Evolutionary conservation across 176 grass and related monocot genomes (phyloP), one percentile per base, ranked within the genome.

Genomic region (Phragmites australis): DNA sequence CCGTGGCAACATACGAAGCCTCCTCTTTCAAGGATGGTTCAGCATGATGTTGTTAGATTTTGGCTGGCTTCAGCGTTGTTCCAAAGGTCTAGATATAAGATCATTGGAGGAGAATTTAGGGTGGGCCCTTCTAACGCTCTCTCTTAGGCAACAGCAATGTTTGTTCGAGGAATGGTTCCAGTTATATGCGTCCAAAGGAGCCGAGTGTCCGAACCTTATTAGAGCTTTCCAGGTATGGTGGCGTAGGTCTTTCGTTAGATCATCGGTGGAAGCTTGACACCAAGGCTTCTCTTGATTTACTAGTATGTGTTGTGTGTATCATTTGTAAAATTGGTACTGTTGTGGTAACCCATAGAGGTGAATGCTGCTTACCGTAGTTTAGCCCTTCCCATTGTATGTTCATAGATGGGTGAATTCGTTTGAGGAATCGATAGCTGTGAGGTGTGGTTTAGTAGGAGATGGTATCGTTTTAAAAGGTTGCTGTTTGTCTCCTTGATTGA

Each of bases 151-250:
- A 48, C 93, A 97, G 81, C 93, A 97, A 17, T 76, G 76, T 65
- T 70, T 93, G 11, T 97, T 97, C 10, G 90, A 97, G 52, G 90
- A 89, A 81, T 97, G 93, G 93, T 97, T 97, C 56, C 84, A 71
- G 41, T 85, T 63, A 57, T 97, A 89, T 37, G 72, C 86, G 0
- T 77, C 48, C 19, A 88, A 58, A 65, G 90, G 90, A 14, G 83
- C 83, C 0, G 81, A 91, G 15, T 97, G 90, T 21, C 93, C 93
- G 1, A 97, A 97, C 65, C 88, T 97, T 32, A 88, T 81, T 25
- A 81, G 75, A 76, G 83, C 93, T 76, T 97, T 97, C 80, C 93
- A 97, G 80, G 85, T 97, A 54, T 97, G 93, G 93, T 97, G 93
- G 93, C 84, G 93, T 56, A 81, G 93, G 72, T 86, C 83, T 19